Evolutionary conservation across 1,284 basidiomycete species (phyloP).

Genomic region (Leucoagaricus sp.): DNA sequence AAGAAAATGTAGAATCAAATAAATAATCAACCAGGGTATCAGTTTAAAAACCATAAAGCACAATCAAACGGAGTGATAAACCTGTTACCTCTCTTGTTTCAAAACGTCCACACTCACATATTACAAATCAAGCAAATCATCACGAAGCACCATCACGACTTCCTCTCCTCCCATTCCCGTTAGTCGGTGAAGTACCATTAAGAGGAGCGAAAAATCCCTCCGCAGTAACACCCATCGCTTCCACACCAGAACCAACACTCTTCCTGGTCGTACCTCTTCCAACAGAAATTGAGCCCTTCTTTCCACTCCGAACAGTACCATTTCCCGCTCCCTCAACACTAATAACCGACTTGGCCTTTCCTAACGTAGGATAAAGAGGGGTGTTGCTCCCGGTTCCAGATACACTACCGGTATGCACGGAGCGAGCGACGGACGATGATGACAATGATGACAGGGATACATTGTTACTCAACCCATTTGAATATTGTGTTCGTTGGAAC

Average conservation of each 20-base stretch:
- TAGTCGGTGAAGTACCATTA: constrained; percentile 28
- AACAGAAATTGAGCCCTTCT: constrained; percentile 62
- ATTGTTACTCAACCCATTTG: background rate
- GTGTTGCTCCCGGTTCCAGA: constrained; percentile 20
- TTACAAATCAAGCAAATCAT: constrained; percentile 3
- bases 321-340: constrained; percentile 52
- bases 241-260: constrained; percentile 64
- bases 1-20: too few species aligned
- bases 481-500: background rate
- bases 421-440: constrained; percentile 15
- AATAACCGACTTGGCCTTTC: constrained; percentile 57
- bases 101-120: constrained; percentile 6
- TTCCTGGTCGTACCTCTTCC: constrained; percentile 65
- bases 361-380: constrained; percentile 23
- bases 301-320: constrained; percentile 19
- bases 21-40: too few species aligned
- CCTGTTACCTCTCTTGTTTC: too few species aligned
- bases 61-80: too few species aligned
- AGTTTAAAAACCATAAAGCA: background rate
- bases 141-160: constrained; percentile 10
- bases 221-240: constrained; percentile 70
- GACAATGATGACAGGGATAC: background rate
- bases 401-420: constrained; percentile 24
- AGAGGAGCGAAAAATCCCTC: constrained; percentile 74
- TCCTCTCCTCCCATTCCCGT: constrained; percentile 1